A percentile compares a stretch with the other conserved stretches of the same genome.
phyloP scores from a whole-genome alignment of 495 filamentous ascomycete species.

The Hypoxylon trugodes region DNA sequence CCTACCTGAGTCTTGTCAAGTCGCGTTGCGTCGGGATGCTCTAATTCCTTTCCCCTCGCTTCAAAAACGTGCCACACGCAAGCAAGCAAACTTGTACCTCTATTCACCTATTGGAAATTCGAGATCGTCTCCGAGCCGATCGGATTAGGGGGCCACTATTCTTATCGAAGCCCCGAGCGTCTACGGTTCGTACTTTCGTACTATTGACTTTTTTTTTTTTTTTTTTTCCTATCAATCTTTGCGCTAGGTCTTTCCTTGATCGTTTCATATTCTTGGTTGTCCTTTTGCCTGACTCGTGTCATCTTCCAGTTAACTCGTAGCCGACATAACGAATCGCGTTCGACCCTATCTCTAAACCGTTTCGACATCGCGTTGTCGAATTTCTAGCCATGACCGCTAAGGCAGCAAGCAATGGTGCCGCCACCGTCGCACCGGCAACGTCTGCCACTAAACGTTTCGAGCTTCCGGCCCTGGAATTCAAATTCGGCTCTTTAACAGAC shows the following conservation, averaged over 20 bases:
- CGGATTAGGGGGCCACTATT: slow-evolving; percentile 30
- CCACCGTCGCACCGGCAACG: slow-evolving; percentile 24
- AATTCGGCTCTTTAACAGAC: slow-evolving; percentile 62
- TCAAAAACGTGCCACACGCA: slow-evolving; percentile 13
- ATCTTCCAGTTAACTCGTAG: slow-evolving; percentile 13
- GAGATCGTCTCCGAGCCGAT: slow-evolving; percentile 26
- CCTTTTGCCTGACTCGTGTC: slow-evolving; percentile 20
- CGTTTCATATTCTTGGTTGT: slow-evolving; percentile 13
- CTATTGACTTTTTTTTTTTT: slow-evolving; percentile 19
- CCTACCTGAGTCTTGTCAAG: slow-evolving; percentile 18
- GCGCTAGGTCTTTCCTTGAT: slow-evolving; percentile 27
- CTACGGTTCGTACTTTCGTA: slow-evolving; percentile 28
- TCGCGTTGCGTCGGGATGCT: slow-evolving; percentile 40
- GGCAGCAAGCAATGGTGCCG: slow-evolving; percentile 30
- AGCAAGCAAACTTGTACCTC: slow-evolving; percentile 15
- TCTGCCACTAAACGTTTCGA: slow-evolving; percentile 56
- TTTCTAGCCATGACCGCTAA: slow-evolving; percentile 36
- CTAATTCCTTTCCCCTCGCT: slow-evolving; percentile 24
- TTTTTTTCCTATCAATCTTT: slow-evolving; percentile 10
- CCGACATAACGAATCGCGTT: slow-evolving; percentile 23
- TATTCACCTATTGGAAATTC: slow-evolving; percentile 9
- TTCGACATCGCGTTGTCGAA: slow-evolving; percentile 10
- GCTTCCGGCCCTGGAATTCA: slow-evolving; percentile 60
- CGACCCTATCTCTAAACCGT: slow-evolving; percentile 18
- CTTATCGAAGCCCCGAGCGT: slow-evolving; percentile 27